Evolutionary conservation across 1,139 yeast genomes (phyloP).

Genomic region (Geotrichum klebahnii): DNA sequence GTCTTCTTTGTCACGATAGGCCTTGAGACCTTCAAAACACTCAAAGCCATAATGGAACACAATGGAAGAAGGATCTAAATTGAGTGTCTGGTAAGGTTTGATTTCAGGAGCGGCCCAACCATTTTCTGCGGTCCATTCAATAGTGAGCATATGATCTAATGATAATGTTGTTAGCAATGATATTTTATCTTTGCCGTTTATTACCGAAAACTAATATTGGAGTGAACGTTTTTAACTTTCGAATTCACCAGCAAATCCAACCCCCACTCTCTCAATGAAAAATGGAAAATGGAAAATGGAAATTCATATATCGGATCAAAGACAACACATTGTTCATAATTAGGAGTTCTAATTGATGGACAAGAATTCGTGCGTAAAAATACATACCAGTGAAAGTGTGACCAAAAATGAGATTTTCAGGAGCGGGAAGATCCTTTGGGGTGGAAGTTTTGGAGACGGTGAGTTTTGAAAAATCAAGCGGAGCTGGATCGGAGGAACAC

Average conservation of each 20-base stretch:
- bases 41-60: constrained; percentile 95
- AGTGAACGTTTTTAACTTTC: no score
- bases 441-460: constrained; percentile 51
- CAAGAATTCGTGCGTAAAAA: no score
- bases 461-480: constrained; percentile 65
- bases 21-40: constrained; percentile 94
- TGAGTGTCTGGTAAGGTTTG: constrained; percentile 72
- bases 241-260: no score
- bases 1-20: constrained; percentile 62
- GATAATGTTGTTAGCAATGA: no score
- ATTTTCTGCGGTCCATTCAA: constrained; percentile 69
- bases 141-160: constrained; percentile 72
- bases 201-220: no score
- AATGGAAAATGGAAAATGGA: no score
- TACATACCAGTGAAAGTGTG: constrained; percentile 58
- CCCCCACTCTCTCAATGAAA: no score
- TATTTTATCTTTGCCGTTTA: no score
- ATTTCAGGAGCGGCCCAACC: constrained; percentile 94
- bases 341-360: no score
- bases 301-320: no score
- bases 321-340: no score
- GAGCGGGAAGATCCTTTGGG: constrained; percentile 66
- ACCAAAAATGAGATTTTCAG: constrained; percentile 79
- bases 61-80: constrained; percentile 78
- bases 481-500: constrained; percentile 15